Evolutionary conservation across 164 flowering plant genomes (phyloP), one percentile per base, ranked within the genome.

Genomic region (Brasenia schreberi): DNA sequence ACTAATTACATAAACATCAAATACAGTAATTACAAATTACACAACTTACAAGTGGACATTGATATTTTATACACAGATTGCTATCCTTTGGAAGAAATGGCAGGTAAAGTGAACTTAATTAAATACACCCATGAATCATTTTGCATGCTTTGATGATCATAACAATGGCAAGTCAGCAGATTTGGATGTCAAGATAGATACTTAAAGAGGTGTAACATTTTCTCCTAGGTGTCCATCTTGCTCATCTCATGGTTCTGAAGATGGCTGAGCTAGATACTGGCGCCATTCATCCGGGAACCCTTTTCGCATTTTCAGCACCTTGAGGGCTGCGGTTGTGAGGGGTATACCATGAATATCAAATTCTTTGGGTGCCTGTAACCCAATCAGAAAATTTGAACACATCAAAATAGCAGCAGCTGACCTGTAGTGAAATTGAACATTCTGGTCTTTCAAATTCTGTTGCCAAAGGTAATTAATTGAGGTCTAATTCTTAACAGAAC

Each of bases 311-410:
- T 65, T 83, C 72, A 90, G 78, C 87, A 84, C 81, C 76, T 70
- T 81, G 70, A 90, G 64, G 33, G 98, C 87, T 14, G 82, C 68
- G 68, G 62, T 79, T 63, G 98, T 88, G 67, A 94, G 67, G 18
- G 98, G 96, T 74, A 94, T 85, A 65, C 95, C 87, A 49, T 86
- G 79, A 73, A 90, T 85, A 69, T 90, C 95, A 65, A 73, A 90
- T 69, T 90, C 96, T 69, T 90, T 94, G 5, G 92, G 97, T 4
- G 81, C 86, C 96, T 90, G 84, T 77, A 76, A 65, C 11, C 67
- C 63, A 45, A 75, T 43, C 27, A 65, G 62, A 45, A 45, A 4
- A 7, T 7, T 12, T 45, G 1, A 45, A 4, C 11, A 45, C 6
- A 45, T 7, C 53, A 45, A 45, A 45, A 45, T 45, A 45, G 4